A percentile compares a stretch with the other conserved stretches of the same genome.
Conservation (phyloP, 2,329 filamentous ascomycete genomes). For the Hypoxylon sp. region DNA sequence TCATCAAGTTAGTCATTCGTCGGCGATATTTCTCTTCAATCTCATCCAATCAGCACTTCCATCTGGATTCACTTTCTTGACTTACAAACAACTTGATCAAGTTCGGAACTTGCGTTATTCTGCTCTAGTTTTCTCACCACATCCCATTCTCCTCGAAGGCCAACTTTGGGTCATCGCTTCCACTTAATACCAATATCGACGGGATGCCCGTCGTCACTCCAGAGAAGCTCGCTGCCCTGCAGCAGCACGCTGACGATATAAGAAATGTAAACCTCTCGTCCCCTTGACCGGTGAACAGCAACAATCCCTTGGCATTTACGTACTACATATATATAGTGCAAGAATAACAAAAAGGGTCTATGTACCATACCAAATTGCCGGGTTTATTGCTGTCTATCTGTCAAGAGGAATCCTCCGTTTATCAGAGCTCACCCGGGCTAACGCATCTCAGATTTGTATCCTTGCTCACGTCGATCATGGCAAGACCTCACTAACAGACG, state of each 20-base stretch:
- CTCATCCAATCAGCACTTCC: conserved; percentile 22
- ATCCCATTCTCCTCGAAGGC: not conserved
- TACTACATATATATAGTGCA: not conserved
- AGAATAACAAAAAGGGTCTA: not conserved
- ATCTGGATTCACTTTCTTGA: conserved; percentile 9
- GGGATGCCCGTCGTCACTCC: conserved; percentile 92
- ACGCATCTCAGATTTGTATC: conserved; percentile 82
- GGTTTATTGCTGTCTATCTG: not conserved
- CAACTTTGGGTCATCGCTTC: conserved; percentile 24
- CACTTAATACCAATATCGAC: conserved; percentile 19
- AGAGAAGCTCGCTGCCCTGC: conserved; percentile 90
- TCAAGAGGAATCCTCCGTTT: conserved; percentile 29
- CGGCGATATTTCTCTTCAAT: conserved; percentile 6
- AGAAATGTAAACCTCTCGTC: conserved; percentile 76
- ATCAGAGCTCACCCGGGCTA: conserved; percentile 50
- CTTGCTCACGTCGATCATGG: conserved; percentile 97
- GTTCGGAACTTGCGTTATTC: not conserved
- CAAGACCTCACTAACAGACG: conserved; percentile 96
- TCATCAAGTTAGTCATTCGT: conserved; percentile 26
- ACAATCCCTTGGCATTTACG: not conserved
- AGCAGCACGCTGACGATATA: conserved; percentile 87
- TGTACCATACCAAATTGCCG: not conserved
- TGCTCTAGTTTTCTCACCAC: not conserved
- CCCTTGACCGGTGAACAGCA: not conserved
- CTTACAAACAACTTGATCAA: conserved; percentile 16